These are phyloP conservation scores for Pyrus betulifolia DNA, from an alignment of 306 rosid species.

Conservation along the genomic window DNA sequence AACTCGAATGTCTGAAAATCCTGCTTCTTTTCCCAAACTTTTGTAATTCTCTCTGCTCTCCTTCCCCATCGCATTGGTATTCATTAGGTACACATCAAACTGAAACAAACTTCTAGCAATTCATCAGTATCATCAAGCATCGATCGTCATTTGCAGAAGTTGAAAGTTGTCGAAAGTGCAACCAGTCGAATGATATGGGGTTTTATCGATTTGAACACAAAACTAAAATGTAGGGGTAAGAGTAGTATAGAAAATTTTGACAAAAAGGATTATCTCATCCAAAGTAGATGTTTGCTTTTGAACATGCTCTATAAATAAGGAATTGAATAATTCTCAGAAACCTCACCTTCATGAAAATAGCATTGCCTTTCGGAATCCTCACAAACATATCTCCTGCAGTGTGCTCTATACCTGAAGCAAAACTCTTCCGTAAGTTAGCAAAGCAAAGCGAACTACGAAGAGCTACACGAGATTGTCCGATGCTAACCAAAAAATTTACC, in stretches of 20 bases:
- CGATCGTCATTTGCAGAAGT: neutral
- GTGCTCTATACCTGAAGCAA: constrained; percentile 16
- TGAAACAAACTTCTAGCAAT: constrained; percentile 20
- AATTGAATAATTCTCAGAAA: neutral
- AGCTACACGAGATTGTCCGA: neutral
- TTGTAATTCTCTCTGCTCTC: constrained; percentile 1
- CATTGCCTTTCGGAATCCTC: constrained; percentile 18
- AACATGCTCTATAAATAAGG: neutral
- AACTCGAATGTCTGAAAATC: constrained; percentile 10
- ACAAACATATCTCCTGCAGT: constrained; percentile 19
- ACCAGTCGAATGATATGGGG: neutral
- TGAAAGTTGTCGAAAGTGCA: neutral
- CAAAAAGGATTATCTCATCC: no score
- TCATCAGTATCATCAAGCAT: constrained; percentile 7
- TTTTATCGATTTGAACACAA: neutral
- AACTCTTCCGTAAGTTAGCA: neutral
- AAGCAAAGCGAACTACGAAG: neutral
- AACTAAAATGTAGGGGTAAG: no score
- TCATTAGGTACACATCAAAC: constrained; percentile 18
- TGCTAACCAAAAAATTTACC: neutral
- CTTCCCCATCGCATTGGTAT: neutral
- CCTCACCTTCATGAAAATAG: constrained; percentile 26
- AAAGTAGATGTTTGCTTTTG: neutral
- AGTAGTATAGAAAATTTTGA: no score
- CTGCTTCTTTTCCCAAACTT: constrained; percentile 15